Evolutionary conservation across 2,329 filamentous ascomycete genomes (phyloP), one percentile per base, ranked within the genome.

Genomic region (Aspergillus tamarii): DNA sequence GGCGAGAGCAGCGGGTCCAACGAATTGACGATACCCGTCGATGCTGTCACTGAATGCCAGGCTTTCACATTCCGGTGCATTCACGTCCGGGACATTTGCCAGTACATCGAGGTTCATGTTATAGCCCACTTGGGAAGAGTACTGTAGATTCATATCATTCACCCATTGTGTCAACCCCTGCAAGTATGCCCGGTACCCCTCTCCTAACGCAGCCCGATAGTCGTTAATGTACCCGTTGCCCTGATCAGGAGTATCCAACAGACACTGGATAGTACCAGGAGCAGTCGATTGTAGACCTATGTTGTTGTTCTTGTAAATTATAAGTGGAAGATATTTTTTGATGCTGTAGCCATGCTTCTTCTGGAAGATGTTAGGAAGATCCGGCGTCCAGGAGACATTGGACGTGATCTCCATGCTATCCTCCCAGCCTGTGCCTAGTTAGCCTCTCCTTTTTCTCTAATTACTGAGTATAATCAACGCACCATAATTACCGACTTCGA

Each of bases 81-180:
- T 69, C 5, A 79, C 74, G 7, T 63, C 54, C 1, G 76, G 74
- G 6, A 82, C 74, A n/a, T 65, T 75, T 5, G 60, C 61, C 54
- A 64, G 45, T 75, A 79, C 79, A 54, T 82, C 78, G 65, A 81
- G 65, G 1, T 79, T 77, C 14, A 80, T 54, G 60, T 79, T 80
- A 64, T 82, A 82, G 0, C 71, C 72, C 1, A 76, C 61, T 64
- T 82, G 80, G 2, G 71, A 63, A 1, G 79, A 81, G 46, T 69
- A 77, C 39, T 77, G 64, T 0, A 80, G 10, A 7, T 68, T 69
- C 2, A 81, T 67, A 0, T 66, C 57, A 12, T 75, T 66, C 3
- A 70, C 59, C 78, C 79, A 81, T 16, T 69, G 59, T 10, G 60
- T 73, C 10, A 78, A 62, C 11, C 67, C 60, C 28, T 66, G 23